Base-by-base conservation (phyloP, 1,284 basidiomycete species). In the Pseudozyma flocculosa region DNA sequence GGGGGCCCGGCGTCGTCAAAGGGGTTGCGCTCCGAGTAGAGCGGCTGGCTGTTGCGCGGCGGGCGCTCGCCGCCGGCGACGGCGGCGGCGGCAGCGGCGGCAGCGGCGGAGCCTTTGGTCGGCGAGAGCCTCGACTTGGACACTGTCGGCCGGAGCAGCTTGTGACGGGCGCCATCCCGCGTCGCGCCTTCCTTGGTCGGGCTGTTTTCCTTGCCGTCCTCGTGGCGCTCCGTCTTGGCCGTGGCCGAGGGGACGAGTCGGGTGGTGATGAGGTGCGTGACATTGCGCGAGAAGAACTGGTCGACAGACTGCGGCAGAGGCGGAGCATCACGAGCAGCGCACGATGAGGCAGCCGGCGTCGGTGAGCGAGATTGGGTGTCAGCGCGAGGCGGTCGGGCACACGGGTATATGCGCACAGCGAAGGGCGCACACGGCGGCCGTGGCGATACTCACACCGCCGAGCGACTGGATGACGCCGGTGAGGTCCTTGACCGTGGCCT, bases 11-110 rank as follows among this genome's bases (percentile, higher is more conserved):
- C 11, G 38, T 77, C 75, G 14, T 77, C 72, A 32, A 77, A 57
- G 2, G 75, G 75, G 38, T 77, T 77, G 22, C 72, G 54, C 40
- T 76, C 75, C 30, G 73, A 76, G 50, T 70, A 75, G 18, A 75
- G 53, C 1, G 74, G 74, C 14, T 46, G 24, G 13, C 45, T 54
- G 38, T 40, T 19, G 21, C 38, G 38, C n/a, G 7, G n/a, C 38
- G 5, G 13, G 19, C 4, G 26, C 7, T 29, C 26, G 26, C 7
- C 26, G 26, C 7, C 26, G 11, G 26, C 26, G 26, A 11, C 38
- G 38, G 38, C 18, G 21, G 38, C 15, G 32, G 7, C n/a, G n/a
- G 26, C 26, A 11, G 26, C 26, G 11, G 26, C 26, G 26, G 26
- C 38, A n/a, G 38, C 18, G 21, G 38, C 15, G 32, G 7, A 3